Evolutionary conservation across 495 filamentous ascomycete species (phyloP).

Genomic region (Aspergillus hancockii): DNA sequence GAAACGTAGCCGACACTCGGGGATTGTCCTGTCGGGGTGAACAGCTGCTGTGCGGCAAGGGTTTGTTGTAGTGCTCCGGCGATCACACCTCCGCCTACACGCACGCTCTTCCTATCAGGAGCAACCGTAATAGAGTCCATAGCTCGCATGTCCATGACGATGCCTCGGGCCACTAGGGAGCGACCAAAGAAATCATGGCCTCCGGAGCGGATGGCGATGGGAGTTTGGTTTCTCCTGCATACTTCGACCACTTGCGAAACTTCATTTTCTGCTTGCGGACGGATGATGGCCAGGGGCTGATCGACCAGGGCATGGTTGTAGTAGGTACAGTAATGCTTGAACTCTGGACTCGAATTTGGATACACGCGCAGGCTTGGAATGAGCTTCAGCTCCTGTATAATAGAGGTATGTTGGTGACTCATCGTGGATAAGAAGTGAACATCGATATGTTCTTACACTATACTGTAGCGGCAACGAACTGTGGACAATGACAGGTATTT

Average conservation of each 20-base stretch:
- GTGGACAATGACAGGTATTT: too few species aligned
- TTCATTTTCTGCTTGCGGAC: conserved; percentile 34
- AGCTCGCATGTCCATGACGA: conserved; percentile 43
- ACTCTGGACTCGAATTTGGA: background rate
- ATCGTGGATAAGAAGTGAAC: too few species aligned
- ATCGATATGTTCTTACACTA: too few species aligned
- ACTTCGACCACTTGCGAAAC: conserved; percentile 30
- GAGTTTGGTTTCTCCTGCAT: conserved; percentile 20
- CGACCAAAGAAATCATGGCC: conserved; percentile 38
- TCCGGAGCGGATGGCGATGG: conserved; percentile 37
- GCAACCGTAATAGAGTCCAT: conserved; percentile 33
- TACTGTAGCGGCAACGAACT: too few species aligned
- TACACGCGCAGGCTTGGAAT: background rate
- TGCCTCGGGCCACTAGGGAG: conserved; percentile 22
- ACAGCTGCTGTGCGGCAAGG: conserved; percentile 18
- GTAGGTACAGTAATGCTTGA: background rate
- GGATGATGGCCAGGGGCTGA: conserved; percentile 15
- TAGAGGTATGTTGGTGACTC: background rate
- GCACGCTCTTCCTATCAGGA: conserved; percentile 24
- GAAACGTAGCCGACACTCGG: conserved; percentile 34
- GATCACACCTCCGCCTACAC: conserved; percentile 40
- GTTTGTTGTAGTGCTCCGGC: background rate
- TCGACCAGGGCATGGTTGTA: conserved; percentile 5
- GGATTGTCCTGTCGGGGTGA: conserved; percentile 1
- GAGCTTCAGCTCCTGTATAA: background rate